phyloP scores from a whole-genome alignment of 495 filamentous ascomycete genomes.

The Hypoxylon fragiforme region DNA sequence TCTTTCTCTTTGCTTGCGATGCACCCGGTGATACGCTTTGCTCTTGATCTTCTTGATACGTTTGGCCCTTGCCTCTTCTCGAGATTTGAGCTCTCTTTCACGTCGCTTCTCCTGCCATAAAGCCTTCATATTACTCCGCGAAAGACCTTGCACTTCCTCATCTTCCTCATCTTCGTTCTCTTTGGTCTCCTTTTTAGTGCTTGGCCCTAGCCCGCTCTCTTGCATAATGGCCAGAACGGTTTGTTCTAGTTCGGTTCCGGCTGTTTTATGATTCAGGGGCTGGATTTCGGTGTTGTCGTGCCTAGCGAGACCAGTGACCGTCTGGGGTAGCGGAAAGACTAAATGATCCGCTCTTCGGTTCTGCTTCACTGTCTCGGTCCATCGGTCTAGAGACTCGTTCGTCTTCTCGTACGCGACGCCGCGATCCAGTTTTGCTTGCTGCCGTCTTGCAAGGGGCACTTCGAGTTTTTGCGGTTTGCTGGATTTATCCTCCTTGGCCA shows the following conservation, averaged over 20 bases:
- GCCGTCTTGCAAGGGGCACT: constrained; percentile 82
- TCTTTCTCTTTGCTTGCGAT: constrained; percentile 80
- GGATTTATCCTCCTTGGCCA: constrained; percentile 56
- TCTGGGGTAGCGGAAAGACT: constrained; percentile 83
- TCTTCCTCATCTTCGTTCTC: constrained; percentile 65
- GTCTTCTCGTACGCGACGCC: constrained; percentile 84
- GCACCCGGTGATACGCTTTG: constrained; percentile 87
- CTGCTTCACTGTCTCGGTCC: constrained; percentile 92
- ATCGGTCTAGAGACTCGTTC: constrained; percentile 84
- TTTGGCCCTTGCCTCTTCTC: constrained; percentile 87
- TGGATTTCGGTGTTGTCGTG: constrained; percentile 53
- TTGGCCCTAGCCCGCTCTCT: constrained; percentile 74
- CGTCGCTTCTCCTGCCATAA: constrained; percentile 75
- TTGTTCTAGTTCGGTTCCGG: constrained; percentile 78
- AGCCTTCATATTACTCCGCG: constrained; percentile 69
- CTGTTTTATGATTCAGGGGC: constrained; percentile 58
- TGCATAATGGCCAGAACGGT: constrained; percentile 85
- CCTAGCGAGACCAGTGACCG: constrained; percentile 51
- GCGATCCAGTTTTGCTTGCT: constrained; percentile 88
- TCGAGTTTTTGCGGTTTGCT: constrained; percentile 71
- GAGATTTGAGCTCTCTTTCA: constrained; percentile 81
- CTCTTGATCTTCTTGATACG: constrained; percentile 98
- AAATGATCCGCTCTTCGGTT: constrained; percentile 92
- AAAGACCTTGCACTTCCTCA: constrained; percentile 69
- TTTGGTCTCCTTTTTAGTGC: constrained; percentile 49